phyloP scores from a whole-genome alignment of 2,329 filamentous ascomycete genomes.

The Aotearoamyces nothofagi region DNA sequence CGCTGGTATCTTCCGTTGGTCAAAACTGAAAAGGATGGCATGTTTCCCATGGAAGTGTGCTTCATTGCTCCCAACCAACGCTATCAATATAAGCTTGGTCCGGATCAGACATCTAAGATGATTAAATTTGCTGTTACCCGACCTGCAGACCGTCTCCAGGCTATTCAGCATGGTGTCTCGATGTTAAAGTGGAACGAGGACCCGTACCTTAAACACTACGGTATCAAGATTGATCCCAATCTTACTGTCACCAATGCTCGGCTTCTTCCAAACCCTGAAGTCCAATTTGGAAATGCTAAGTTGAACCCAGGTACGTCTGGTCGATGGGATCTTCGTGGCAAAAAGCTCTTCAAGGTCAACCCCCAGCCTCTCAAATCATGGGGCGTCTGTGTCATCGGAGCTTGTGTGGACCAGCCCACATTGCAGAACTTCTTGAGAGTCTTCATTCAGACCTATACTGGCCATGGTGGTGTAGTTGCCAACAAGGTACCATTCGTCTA shows the following conservation, averaged over 20 bases:
- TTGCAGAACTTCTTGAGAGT: conserved; percentile 37
- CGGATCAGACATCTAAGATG: conserved; percentile 57
- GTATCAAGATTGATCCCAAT: conserved; percentile 47
- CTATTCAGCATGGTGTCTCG: conserved; percentile 53
- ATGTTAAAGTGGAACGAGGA: conserved; percentile 57
- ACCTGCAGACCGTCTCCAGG: conserved; percentile 48
- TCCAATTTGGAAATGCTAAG: conserved; percentile 39
- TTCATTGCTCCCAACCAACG: conserved; percentile 36
- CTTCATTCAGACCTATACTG: conserved; percentile 44
- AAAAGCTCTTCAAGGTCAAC: conserved; percentile 61
- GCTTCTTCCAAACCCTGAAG: conserved; percentile 53
- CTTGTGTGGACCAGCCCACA: conserved; percentile 30
- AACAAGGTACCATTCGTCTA: conserved; percentile 29
- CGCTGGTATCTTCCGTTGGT: conserved; percentile 38
- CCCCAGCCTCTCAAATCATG: conserved; percentile 48
- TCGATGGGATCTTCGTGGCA: conserved; percentile 76
- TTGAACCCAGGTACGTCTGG: conserved; percentile 51
- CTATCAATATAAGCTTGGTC: conserved; percentile 46
- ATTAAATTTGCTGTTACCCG: conserved; percentile 84
- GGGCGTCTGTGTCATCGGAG: conserved; percentile 55
- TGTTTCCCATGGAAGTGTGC: conserved; percentile 48
- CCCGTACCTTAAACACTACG: conserved; percentile 55
- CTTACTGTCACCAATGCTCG: conserved; percentile 49
- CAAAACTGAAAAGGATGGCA: conserved; percentile 34
- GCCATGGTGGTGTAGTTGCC: conserved; percentile 42